Base-by-base conservation (phyloP, 2,329 filamentous ascomycete genomes). In the Chalaropsis ovoidea region DNA sequence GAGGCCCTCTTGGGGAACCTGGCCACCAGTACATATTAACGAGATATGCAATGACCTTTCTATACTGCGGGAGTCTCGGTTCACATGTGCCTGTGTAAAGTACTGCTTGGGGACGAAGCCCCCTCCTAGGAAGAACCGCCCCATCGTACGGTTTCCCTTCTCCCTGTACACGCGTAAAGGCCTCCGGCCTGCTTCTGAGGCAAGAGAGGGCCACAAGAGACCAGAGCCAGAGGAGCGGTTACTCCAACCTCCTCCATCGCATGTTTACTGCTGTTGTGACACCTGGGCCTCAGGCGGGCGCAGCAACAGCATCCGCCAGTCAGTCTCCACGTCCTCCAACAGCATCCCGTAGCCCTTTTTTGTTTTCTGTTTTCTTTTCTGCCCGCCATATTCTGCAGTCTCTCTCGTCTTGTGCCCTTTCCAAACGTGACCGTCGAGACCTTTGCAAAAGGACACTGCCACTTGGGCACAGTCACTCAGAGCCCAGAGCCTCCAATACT, bases 21-120 rank as follows among this genome's bases (percentile, higher is more conserved):
- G 45, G 45, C 45, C 45, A 49, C n/a, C 19, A n/a, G 45, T 49
- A 49, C 45, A 49, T 49, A 49, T 49, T 49, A 49, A 49, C 22
- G 45, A 49, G 45, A 49, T 19, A 49, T 49, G 45, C 17, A 49
- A 49, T 19, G 45, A 49, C 45, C 45, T 49, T 49, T 24, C n/a
- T 49, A 49, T 17, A 49, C 45, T 22, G 19, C 22, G 19, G 45
- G 45, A 13, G 45, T 19, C n/a, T 19, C n/a, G 19, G n/a, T 49
- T 17, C 17, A 17, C 22, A 49, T 49, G 45, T 24, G 11, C 45
- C 19, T 49, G 13, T 22, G 45, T 22, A 49, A 49, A 22, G 22
- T 49, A 22, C 45, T 19, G 22, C 45, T 8, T 24, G 10, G 19
- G n/a, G 19, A 8, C 1, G 22, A 49, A 13, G 45, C 45, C 45